Percentiles rank a stretch among this genome's conserved stretches.
Conservation (phyloP, 768 basidiomycete species). For the Psilocybe tampanensis region DNA sequence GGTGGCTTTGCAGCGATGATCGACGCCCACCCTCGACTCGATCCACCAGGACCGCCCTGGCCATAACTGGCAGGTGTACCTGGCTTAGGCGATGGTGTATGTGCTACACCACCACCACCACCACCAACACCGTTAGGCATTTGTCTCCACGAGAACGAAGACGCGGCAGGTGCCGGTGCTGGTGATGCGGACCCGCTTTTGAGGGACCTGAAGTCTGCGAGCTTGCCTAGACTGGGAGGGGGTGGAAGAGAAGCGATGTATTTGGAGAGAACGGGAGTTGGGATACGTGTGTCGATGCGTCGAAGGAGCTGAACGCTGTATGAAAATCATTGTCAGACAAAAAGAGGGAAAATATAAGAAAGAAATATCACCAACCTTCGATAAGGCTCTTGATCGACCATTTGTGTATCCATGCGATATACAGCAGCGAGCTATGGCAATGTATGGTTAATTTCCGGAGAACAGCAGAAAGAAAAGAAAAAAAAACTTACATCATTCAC, state of each 20-base stretch:
- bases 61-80: slow-evolving; percentile 1
- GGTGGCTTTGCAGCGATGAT: slow-evolving; percentile 18
- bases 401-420: slow-evolving; percentile 82
- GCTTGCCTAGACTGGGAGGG: slow-evolving; percentile 55
- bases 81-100: slow-evolving; percentile 8
- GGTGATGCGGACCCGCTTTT: slow-evolving; percentile 2
- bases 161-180: neutral
- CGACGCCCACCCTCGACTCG: slow-evolving; percentile 27
- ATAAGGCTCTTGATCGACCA: slow-evolving; percentile 92
- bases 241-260: slow-evolving; percentile 32
- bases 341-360: neutral
- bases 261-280: slow-evolving; percentile 67
- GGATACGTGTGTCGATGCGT: slow-evolving; percentile 81
- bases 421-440: slow-evolving; percentile 64
- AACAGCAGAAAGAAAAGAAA: neutral
- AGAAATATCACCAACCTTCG: slow-evolving; percentile 45
- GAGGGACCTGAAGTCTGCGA: slow-evolving; percentile 53
- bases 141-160: slow-evolving; percentile 23
- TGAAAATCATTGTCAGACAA: neutral
- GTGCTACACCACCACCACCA: no score
- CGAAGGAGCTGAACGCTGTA: slow-evolving; percentile 78
- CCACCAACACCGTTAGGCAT: no score
- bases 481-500: slow-evolving; percentile 65
- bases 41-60: neutral
- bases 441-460: slow-evolving; percentile 4